These are phyloP conservation scores for Penicillium sp. DNA, from an alignment of 2,329 filamentous ascomycete genomes.

Conservation along the genomic window DNA sequence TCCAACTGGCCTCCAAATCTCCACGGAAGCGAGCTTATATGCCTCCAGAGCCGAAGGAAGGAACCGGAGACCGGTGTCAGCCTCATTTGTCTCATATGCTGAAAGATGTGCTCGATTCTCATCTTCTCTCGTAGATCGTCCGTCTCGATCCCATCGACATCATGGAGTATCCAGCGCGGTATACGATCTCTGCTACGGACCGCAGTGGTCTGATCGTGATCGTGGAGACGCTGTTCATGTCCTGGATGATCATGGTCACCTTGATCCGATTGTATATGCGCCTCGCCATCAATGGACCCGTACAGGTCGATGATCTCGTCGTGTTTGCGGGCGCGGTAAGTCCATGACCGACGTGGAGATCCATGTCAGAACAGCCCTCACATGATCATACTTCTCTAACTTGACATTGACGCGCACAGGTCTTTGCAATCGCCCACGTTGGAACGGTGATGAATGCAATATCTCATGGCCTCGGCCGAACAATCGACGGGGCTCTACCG, in stretches of 20 bases:
- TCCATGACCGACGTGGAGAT: neutral
- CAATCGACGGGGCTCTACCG: constrained; percentile 8
- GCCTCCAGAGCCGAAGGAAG: too few species aligned
- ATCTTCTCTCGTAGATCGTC: neutral
- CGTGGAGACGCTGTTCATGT: constrained; percentile 17
- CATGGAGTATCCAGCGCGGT: constrained; percentile 6
- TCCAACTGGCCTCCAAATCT: too few species aligned
- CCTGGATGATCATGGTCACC: constrained; percentile 17
- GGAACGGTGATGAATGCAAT: constrained; percentile 18
- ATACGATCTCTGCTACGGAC: constrained; percentile 13
- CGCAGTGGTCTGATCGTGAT: constrained; percentile 14
- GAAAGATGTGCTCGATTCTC: too few species aligned
- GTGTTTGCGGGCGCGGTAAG: constrained; percentile 15
- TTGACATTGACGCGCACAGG: constrained; percentile 2
- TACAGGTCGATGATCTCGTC: constrained; percentile 18
- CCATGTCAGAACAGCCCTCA: too few species aligned
- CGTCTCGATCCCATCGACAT: constrained; percentile 8
- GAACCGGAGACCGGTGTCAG: too few species aligned
- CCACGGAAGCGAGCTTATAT: too few species aligned
- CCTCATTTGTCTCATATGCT: too few species aligned
- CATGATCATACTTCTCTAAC: neutral
- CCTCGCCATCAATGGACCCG: constrained; percentile 20
- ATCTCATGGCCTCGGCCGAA: constrained; percentile 20
- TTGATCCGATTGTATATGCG: constrained; percentile 20
- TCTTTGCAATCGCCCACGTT: constrained; percentile 19